Evolutionary conservation across 345 rosid species (phyloP).

Genomic region (Passiflora organensis): DNA sequence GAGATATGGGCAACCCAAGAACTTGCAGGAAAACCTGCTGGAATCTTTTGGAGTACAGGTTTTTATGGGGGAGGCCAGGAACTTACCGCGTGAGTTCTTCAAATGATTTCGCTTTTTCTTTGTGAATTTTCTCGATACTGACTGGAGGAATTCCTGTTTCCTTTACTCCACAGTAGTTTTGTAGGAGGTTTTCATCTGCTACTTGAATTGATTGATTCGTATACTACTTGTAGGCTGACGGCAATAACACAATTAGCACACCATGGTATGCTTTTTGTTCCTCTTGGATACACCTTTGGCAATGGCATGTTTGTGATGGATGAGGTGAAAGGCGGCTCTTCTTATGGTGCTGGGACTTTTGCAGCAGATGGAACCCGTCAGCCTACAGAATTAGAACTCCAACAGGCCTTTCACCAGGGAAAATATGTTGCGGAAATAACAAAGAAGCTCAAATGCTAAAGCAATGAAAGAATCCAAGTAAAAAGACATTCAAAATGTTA

Average conservation of each 20-base stretch:
- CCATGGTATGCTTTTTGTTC: slow-evolving; percentile 89
- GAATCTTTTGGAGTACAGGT: slow-evolving; percentile 97
- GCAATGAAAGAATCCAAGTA: background rate
- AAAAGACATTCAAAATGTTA: background rate
- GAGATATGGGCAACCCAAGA: slow-evolving; percentile 69
- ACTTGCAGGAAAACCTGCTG: slow-evolving; percentile 95
- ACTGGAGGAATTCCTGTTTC: too few relatives aligned
- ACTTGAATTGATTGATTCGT: too few relatives aligned
- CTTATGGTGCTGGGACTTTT: slow-evolving; percentile 88
- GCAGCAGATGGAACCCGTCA: slow-evolving; percentile 82
- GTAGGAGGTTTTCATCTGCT: too few relatives aligned
- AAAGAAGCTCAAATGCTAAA: slow-evolving; percentile 49
- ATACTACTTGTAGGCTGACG: slow-evolving; percentile 48
- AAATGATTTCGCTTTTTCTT: too few relatives aligned
- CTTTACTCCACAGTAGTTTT: too few relatives aligned
- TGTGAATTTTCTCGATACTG: too few relatives aligned
- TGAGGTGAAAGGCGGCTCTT: slow-evolving; percentile 88
- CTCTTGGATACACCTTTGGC: slow-evolving; percentile 85
- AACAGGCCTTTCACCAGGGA: slow-evolving; percentile 81
- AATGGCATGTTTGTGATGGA: slow-evolving; percentile 80
- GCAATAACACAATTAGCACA: slow-evolving; percentile 82
- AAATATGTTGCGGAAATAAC: slow-evolving; percentile 76
- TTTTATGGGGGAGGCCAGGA: slow-evolving; percentile 97
- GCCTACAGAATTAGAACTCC: slow-evolving; percentile 75
- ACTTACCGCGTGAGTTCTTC: slow-evolving; percentile 73